Percentiles rank a stretch among this genome's conserved stretches.
These are phyloP conservation scores for Isatis tinctoria DNA, from an alignment of 345 rosid species.

Conservation along the genomic window DNA sequence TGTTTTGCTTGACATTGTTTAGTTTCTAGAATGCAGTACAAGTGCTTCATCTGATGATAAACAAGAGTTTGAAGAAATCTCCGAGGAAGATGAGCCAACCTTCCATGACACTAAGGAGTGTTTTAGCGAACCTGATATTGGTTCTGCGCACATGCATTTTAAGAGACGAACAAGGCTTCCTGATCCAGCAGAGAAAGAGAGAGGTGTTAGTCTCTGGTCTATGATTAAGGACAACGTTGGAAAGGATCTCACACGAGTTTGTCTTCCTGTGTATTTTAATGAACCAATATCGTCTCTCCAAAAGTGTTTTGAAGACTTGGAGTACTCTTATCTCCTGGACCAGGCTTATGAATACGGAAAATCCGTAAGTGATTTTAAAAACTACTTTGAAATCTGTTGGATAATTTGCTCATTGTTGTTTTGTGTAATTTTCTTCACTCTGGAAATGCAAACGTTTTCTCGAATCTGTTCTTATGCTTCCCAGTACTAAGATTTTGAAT, in stretches of 20 bases:
- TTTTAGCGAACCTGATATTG: constrained; percentile 48
- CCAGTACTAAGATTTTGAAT: neutral
- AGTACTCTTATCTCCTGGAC: constrained; percentile 90
- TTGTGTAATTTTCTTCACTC: neutral
- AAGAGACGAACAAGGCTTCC: constrained; percentile 87
- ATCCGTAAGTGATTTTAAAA: constrained; percentile 50
- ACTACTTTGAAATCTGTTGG: constrained; percentile 15
- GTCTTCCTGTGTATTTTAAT: constrained; percentile 98
- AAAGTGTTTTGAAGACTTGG: constrained; percentile 95
- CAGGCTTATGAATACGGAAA: constrained; percentile 74
- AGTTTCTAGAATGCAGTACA: constrained; percentile 84
- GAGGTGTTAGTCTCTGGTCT: constrained; percentile 98
- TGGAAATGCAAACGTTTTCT: constrained; percentile 4
- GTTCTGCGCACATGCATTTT: constrained; percentile 38
- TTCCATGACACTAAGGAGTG: constrained; percentile 74
- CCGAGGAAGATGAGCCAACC: constrained; percentile 71
- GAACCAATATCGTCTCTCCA: constrained; percentile 98
- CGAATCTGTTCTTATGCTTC: neutral
- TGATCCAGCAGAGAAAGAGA: constrained; percentile 90
- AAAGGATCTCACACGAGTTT: constrained; percentile 93
- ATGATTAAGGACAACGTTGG: constrained; percentile 99
- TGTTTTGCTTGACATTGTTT: constrained; percentile 30
- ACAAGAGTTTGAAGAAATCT: constrained; percentile 76
- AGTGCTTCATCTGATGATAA: constrained; percentile 95
- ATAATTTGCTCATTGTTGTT: neutral